These are phyloP conservation scores for Colletotrichum horii DNA, from an alignment of 2,329 filamentous ascomycete genomes.

Conservation along the genomic window DNA sequence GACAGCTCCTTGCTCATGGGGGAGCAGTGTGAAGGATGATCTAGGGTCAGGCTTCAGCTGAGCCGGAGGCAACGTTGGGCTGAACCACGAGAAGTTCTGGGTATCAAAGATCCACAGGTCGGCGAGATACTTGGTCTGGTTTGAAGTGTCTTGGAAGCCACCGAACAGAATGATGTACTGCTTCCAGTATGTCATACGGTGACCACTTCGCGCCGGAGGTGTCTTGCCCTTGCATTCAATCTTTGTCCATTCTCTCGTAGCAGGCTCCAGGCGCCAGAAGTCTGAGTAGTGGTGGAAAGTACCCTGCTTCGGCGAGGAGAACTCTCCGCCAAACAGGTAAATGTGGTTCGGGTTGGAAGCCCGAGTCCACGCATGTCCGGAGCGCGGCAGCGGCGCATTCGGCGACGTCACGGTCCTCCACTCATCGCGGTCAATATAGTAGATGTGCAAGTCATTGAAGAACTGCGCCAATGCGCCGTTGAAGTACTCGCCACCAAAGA, in stretches of 20 bases:
- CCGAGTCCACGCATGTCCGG: slow-evolving; percentile 93
- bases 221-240: slow-evolving; percentile 80
- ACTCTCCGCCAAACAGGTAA: slow-evolving; percentile 95
- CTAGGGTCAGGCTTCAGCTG: slow-evolving; percentile 88
- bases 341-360: slow-evolving; percentile 84
- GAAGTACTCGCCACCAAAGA: slow-evolving; percentile 96
- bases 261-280: slow-evolving; percentile 92
- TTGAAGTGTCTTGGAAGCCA: slow-evolving; percentile 95
- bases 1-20: slow-evolving; percentile 88
- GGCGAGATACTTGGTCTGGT: slow-evolving; percentile 90
- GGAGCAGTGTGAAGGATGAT: slow-evolving; percentile 90
- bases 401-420: slow-evolving; percentile 92
- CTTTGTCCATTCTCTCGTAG: slow-evolving; percentile 86
- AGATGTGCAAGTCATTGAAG: slow-evolving; percentile 70
- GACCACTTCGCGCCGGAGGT: slow-evolving; percentile 86
- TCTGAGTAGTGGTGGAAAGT: slow-evolving; percentile 99
- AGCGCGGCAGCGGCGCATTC: slow-evolving; percentile 88
- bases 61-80: slow-evolving; percentile 75
- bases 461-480: slow-evolving; percentile 85
- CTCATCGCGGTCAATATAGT: slow-evolving; percentile 82
- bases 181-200: slow-evolving; percentile 96
- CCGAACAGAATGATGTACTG: slow-evolving; percentile 96
- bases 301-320: slow-evolving; percentile 94
- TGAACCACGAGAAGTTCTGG: slow-evolving; percentile 82
- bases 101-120: slow-evolving; percentile 98